phyloP scores from a whole-genome alignment of 129 eudicot genomes.

The Centella asiatica region DNA sequence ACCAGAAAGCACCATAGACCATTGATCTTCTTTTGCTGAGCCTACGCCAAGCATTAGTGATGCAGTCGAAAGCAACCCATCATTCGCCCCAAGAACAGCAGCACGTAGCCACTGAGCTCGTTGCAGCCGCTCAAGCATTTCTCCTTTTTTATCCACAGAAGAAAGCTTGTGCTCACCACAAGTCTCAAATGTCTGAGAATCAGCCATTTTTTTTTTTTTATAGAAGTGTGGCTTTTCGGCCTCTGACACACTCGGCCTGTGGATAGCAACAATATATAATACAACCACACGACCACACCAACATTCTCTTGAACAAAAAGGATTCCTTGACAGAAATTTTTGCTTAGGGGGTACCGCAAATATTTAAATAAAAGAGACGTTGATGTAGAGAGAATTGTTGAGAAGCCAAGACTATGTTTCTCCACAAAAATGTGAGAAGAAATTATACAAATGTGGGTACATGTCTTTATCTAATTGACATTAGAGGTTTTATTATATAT shows the following conservation, averaged over 20 bases:
- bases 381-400: slow-evolving; percentile 10
- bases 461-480: not conserved
- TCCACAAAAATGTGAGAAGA: not conserved
- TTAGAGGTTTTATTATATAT: not conserved
- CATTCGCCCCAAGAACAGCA: slow-evolving; percentile 51
- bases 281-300: slow-evolving; percentile 8
- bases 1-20: slow-evolving; percentile 55
- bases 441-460: not conserved
- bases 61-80: slow-evolving; percentile 55
- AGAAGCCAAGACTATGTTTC: slow-evolving; percentile 4
- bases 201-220: slow-evolving; percentile 19
- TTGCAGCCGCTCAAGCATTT: slow-evolving; percentile 21
- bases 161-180: slow-evolving; percentile 36
- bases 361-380: slow-evolving; percentile 21
- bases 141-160: slow-evolving; percentile 12
- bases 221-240: slow-evolving; percentile 34
- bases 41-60: slow-evolving; percentile 61
- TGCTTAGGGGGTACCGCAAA: slow-evolving; percentile 28
- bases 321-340: slow-evolving; percentile 7
- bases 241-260: slow-evolving; percentile 15
- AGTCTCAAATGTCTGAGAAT: slow-evolving; percentile 26
- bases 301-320: slow-evolving; percentile 5
- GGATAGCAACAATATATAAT: slow-evolving; percentile 12
- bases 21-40: slow-evolving; percentile 50
- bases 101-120: slow-evolving; percentile 61